Base-by-base conservation (phyloP, 441 rosid species). In the Omphalea diandra region DNA sequence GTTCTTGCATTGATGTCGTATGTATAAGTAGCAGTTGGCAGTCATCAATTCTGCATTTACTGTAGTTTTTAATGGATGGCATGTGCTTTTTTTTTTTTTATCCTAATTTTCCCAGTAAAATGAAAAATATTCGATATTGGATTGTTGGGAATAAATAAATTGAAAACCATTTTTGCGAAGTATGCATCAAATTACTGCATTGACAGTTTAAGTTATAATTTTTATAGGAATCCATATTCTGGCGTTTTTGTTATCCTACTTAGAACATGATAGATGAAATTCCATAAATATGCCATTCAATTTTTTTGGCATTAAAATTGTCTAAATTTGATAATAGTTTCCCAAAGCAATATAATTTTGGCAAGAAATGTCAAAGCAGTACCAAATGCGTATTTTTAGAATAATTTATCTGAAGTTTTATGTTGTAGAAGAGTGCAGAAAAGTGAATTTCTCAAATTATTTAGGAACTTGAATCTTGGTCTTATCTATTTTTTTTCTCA, bases 391-490 rank as follows among this genome's bases (percentile, higher is more conserved):
- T 10, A n/a, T 12, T 62, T 62, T 62, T 61, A 20, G 9, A 3
- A 6, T 14, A 14, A 43, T 22, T 62, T 41, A 4, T 10, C 6
- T n/a, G n/a, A n/a, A 20, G 20, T 31, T 44, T 33, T 3, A 14
- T 7, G 31, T 44, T 20, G 43, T 12, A 24, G 5, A 11, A 24
- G 49, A 47, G 55, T 47, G 17, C 26, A 44, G 5, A 10, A 46
- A 47, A 33, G 43, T 58, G 24, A 33, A 56, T 55, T 24, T 54
- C 29, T 54, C 4, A 7, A 50, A 33, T 24, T 26, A 66, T 12
- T 15, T 50, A 24, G 43, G 14, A 52, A 53, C 14, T 52, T 66
- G 10, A 29, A 55, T 67, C 62, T n/a, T 35, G 29, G 17, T 68
- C 22, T 68, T 44, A 26, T 22, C n/a, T 56, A 32, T 24, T 53